These are phyloP conservation scores for Reutealis trisperma DNA, from an alignment of 345 rosid species.

Conservation along the genomic window DNA sequence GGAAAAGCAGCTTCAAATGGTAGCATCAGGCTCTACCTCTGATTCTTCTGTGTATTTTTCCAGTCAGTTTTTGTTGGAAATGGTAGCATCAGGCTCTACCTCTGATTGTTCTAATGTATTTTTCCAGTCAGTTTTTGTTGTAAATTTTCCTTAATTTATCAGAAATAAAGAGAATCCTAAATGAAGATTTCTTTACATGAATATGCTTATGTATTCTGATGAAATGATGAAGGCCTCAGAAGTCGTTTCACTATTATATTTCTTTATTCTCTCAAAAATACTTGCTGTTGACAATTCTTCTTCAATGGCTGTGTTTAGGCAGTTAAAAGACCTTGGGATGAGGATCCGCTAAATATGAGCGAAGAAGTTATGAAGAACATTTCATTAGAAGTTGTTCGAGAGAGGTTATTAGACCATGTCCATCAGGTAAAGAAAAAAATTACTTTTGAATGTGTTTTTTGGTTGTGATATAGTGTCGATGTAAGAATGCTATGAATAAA, in stretches of 20 bases:
- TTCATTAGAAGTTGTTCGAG: conserved; percentile 87
- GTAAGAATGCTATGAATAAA: background rate
- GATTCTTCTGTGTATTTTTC: background rate
- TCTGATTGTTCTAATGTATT: background rate
- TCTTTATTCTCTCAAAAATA: background rate
- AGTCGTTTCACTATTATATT: background rate
- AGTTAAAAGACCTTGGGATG: conserved; percentile 92
- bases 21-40: background rate
- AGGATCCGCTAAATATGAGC: conserved; percentile 74
- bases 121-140: background rate
- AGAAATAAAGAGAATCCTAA: background rate
- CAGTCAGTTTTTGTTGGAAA: background rate
- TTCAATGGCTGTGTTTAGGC: conserved; percentile 53
- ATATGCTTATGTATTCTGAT: background rate
- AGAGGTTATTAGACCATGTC: conserved; percentile 78
- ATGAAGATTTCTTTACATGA: background rate
- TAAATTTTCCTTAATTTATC: background rate
- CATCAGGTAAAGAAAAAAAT: conserved; percentile 66
- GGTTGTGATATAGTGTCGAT: background rate
- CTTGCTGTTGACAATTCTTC: conserved; percentile 21
- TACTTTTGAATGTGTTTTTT: background rate
- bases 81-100: background rate
- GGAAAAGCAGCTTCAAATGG: background rate
- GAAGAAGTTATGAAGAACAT: conserved; percentile 88
- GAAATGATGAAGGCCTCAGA: conserved; percentile 1